Evolutionary conservation across 139 green algal species (phyloP).

Genomic region (Picochlorum sp.): DNA sequence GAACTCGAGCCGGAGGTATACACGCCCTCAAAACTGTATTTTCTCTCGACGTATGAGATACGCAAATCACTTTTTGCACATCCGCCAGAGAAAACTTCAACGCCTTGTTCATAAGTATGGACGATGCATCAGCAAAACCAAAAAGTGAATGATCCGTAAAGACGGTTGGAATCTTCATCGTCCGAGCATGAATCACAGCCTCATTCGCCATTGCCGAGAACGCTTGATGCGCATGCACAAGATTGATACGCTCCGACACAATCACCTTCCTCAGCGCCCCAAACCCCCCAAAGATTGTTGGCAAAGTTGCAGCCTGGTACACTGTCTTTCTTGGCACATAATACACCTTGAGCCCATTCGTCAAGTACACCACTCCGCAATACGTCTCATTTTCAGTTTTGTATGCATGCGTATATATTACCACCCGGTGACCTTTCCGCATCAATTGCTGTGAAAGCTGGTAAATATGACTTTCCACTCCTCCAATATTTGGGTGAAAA

Average conservation of each 20-base stretch:
- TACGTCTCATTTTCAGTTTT: constrained; percentile 26
- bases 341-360: constrained; percentile 95
- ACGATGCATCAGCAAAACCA: constrained; percentile 76
- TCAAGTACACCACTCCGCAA: constrained; percentile 71
- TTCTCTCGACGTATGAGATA: constrained; percentile 90
- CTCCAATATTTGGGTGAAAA: constrained; percentile 90
- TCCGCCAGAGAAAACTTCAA: constrained; percentile 69
- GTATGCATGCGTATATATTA: constrained; percentile 75
- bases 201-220: constrained; percentile 81
- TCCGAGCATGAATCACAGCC: constrained; percentile 64
- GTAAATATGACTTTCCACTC: constrained; percentile 96
- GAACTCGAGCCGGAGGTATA: constrained; percentile 73
- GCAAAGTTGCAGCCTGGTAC: constrained; percentile 51
- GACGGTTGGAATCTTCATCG: constrained; percentile 71
- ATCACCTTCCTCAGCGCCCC: constrained; percentile 47
- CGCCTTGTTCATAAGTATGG: constrained; percentile 82
- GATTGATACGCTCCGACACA: constrained; percentile 60
- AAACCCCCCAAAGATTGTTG: constrained; percentile 56
- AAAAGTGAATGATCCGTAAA: constrained; percentile 98
- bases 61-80: constrained; percentile 75
- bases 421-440: constrained; percentile 63
- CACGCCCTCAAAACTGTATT: constrained; percentile 90
- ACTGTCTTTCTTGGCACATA: constrained; percentile 70
- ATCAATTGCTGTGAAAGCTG: constrained; percentile 83
- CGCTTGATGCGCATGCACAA: constrained; percentile 83